Evolutionary conservation across 768 basidiomycete species (phyloP).

Genomic region (Naematelia encephala): DNA sequence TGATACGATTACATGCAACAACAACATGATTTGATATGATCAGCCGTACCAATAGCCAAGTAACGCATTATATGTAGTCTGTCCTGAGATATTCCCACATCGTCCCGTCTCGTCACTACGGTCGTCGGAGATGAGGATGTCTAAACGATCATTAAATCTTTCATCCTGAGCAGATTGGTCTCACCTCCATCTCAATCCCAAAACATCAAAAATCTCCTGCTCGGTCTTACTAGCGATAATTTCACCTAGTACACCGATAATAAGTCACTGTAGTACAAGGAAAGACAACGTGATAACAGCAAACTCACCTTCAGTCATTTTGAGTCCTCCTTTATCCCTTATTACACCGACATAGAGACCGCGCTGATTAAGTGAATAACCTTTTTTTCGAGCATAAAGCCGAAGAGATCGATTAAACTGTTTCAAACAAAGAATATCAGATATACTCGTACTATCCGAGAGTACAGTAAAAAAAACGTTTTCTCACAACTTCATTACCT

Average conservation of each 20-base stretch:
- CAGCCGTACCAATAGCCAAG: no score
- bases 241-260: no score
- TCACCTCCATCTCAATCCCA: conserved; percentile 54
- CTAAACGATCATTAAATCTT: conserved; percentile 5
- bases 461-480: not conserved
- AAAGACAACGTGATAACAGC: conserved; percentile 15
- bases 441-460: conserved; percentile 4
- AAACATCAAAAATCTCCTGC: conserved; percentile 74
- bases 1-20: not conserved
- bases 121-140: conserved; percentile 40
- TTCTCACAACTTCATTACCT: conserved; percentile 81
- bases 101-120: conserved; percentile 7
- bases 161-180: not conserved
- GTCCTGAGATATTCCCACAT: no score
- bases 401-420: conserved; percentile 90
- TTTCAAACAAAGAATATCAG: not conserved
- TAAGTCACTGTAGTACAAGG: not conserved
- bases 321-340: conserved; percentile 62
- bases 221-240: conserved; percentile 79
- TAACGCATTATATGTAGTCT: no score
- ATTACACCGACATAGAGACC: conserved; percentile 72
- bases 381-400: conserved; percentile 72
- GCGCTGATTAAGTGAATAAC: conserved; percentile 82
- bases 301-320: conserved; percentile 63
- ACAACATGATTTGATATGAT: no score